phyloP scores from a whole-genome alignment of 2,329 filamentous ascomycete species.

The Aspergillus sergii region DNA sequence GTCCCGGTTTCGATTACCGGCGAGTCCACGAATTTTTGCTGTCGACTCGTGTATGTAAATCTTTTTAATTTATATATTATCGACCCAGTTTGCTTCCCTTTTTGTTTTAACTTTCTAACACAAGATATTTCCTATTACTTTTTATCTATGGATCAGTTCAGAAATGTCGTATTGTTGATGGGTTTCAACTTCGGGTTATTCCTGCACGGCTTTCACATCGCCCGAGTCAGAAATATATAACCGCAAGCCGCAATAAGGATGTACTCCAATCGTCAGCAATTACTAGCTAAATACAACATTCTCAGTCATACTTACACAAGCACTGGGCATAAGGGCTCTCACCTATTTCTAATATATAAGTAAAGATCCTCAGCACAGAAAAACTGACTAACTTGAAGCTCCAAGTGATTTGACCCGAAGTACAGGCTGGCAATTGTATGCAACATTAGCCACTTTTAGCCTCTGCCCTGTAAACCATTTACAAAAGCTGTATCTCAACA shows the following conservation, averaged over 20 bases:
- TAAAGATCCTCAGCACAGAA: no score
- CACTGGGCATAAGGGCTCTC: accelerated
- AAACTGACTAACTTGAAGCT: no score
- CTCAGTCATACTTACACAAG: no score
- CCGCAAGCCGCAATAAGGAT: neutral
- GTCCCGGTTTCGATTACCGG: conserved; percentile 19
- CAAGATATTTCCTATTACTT: accelerated
- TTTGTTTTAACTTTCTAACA: no score
- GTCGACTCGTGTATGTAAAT: neutral
- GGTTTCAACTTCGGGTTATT: no score
- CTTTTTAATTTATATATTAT: neutral
- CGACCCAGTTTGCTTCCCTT: no score
- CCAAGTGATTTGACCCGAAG: no score
- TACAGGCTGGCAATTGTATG: no score
- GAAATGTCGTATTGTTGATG: neutral
- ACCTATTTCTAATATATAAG: no score
- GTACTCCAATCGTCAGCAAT: neutral
- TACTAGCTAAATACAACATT: no score
- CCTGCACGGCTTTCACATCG: no score
- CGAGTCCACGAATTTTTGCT: conserved; percentile 9
- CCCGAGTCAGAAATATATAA: neutral
- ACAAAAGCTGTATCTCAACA: accelerated
- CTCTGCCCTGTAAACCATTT: neutral
- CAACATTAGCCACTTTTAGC: no score
- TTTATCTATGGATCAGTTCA: neutral